Evolutionary conservation across 768 basidiomycete species (phyloP).

Genomic region (Suillus occidentalis): DNA sequence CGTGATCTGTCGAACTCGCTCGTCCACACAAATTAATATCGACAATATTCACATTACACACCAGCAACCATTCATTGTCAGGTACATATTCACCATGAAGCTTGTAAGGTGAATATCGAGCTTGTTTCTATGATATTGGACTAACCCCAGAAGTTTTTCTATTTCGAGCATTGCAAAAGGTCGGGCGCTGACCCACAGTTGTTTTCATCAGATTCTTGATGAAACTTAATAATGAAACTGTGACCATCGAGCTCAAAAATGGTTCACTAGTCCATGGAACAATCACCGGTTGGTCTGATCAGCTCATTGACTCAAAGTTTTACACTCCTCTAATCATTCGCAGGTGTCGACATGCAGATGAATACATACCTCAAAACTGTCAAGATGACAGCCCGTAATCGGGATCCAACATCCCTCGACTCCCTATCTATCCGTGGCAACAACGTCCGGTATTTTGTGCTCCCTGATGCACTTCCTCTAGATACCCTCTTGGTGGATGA

Average conservation of each 20-base stretch:
- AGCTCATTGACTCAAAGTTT: background rate
- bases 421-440: slow-evolving; percentile 93
- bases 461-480: slow-evolving; percentile 95
- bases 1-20: background rate
- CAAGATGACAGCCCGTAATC: slow-evolving; percentile 92
- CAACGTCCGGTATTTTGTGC: slow-evolving; percentile 93
- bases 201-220: slow-evolving; percentile 79
- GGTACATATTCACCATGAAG: slow-evolving; percentile 59
- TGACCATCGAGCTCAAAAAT: slow-evolving; percentile 97
- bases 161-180: slow-evolving; percentile 8
- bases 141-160: background rate
- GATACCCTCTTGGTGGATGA: slow-evolving; percentile 98
- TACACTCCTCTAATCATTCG: slow-evolving; percentile 9
- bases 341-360: slow-evolving; percentile 99
- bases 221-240: slow-evolving; percentile 99
- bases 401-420: slow-evolving; percentile 85
- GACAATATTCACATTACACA: background rate
- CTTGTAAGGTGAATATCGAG: slow-evolving; percentile 70
- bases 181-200: slow-evolving; percentile 18
- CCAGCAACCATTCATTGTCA: background rate
- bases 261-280: slow-evolving; percentile 96
- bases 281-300: slow-evolving; percentile 75
- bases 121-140: slow-evolving; percentile 1
- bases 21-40: background rate
- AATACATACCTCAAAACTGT: slow-evolving; percentile 98